These are phyloP conservation scores for Cryptosporidium ubiquitum DNA, from an alignment of 169 alveolate genomes.

Conservation along the genomic window DNA sequence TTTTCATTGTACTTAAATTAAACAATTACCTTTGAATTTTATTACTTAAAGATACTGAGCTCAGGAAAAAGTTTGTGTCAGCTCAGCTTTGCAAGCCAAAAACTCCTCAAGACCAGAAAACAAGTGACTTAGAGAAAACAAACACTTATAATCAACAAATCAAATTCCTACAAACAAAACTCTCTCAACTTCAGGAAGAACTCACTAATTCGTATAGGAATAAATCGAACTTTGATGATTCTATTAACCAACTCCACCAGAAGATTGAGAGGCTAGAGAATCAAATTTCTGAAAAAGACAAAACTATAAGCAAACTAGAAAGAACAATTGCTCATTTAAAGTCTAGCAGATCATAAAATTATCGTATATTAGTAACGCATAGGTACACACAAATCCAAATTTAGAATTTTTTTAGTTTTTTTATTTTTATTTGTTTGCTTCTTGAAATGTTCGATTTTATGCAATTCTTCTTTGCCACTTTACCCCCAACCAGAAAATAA, in stretches of 20 bases:
- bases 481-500: too few relatives aligned
- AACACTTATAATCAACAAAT: not conserved
- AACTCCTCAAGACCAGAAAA: not conserved
- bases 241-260: constrained; percentile 9
- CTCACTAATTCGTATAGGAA: constrained; percentile 55
- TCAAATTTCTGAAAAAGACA: constrained; percentile 31
- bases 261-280: constrained; percentile 21
- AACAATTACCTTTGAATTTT: not conserved
- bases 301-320: constrained; percentile 18
- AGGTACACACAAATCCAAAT: not conserved
- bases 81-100: not conserved
- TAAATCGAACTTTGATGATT: constrained; percentile 21
- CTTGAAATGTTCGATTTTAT: too few relatives aligned
- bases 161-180: constrained; percentile 1
- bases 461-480: too few relatives aligned
- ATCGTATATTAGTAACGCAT: not conserved
- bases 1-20: too few relatives aligned
- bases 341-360: not conserved
- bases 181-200: constrained; percentile 28
- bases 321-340: constrained; percentile 3
- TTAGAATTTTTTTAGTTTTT: not conserved
- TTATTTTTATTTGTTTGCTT: not conserved
- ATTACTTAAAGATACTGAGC: constrained; percentile 4
- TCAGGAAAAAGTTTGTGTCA: not conserved
- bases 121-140: not conserved